Evolutionary conservation across 2,329 filamentous ascomycete genomes (phyloP), one percentile per base, ranked within the genome.

Genomic region (Ramularia collo-cygni): DNA sequence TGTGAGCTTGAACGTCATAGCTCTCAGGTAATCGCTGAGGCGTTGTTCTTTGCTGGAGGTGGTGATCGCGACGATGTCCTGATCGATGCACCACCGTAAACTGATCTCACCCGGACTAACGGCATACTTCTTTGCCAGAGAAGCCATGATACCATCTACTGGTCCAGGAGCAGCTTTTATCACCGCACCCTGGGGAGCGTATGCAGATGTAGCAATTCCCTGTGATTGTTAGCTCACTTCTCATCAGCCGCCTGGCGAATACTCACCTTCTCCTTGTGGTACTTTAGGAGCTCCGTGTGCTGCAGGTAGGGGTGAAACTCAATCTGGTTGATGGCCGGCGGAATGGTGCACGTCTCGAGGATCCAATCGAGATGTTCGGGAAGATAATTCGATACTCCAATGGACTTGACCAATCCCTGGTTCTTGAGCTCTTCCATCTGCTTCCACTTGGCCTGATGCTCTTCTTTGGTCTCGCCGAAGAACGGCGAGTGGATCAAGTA

Each of bases 221-320:
- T 70, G 58, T 4, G 16, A 19, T 9, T 28, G 27, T 7, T 13
- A 28, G 21, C 27, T 13, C 10, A 4, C 10, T 10, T n/a, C 19
- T 9, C 12, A 31, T 12, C 4, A 31, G 10, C 8, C 28, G 8
- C 10, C 5, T 31, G 12, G 31, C 13, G 24, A 5, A n/a, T 19
- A 16, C 37, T 8, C 41, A 50, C 53, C 38, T 56, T 51, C 42
- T 65, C 51, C 53, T 66, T 68, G 59, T 71, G 65, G 60, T 72
- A 78, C 10, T 71, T 64, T 6, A 80, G 60, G 18, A 85, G 63
- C 13, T 73, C 66, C 2, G 64, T 64, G 56, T 77, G 80, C 57
- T 82, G 80, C 8, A 84, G 68, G 53, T 81, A 81, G 2, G 80
- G 78, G 58, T 84, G 79, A 37, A 77, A 77, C 58, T 84, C 80